Conservation (phyloP, 352 stramenopile species). For the Saprolegnia diclina region DNA sequence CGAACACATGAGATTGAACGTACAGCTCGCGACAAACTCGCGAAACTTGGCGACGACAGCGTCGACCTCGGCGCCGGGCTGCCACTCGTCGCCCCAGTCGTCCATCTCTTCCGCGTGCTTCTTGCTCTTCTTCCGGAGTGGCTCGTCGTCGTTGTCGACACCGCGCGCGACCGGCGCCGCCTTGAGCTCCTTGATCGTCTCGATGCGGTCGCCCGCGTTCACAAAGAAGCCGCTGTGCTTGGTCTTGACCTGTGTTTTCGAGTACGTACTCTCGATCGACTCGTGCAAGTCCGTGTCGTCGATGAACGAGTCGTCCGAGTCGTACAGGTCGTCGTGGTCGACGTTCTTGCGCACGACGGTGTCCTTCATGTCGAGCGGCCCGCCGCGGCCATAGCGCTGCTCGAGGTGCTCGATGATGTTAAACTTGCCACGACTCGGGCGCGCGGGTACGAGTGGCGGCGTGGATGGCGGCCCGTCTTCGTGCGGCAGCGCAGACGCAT, state of each 20-base stretch:
- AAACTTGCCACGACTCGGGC: slow-evolving; percentile 30
- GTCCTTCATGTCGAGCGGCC: slow-evolving; percentile 41
- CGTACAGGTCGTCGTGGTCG: slow-evolving; percentile 82
- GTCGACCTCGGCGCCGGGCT: slow-evolving; percentile 22
- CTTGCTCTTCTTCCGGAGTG: slow-evolving; percentile 25
- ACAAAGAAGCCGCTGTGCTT: slow-evolving; percentile 87
- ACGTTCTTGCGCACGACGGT: slow-evolving; percentile 34
- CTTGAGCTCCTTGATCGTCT: slow-evolving; percentile 51
- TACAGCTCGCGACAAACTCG: slow-evolving; percentile 14
- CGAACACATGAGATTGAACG: neutral
- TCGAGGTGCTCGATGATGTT: slow-evolving; percentile 85
- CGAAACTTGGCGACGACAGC: slow-evolving; percentile 20
- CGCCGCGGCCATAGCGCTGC: slow-evolving; percentile 72
- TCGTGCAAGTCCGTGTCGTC: slow-evolving; percentile 77
- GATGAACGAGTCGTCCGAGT: slow-evolving; percentile 86
- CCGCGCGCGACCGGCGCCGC: slow-evolving; percentile 24
- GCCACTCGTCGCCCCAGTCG: slow-evolving; percentile 36
- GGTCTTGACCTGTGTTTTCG: slow-evolving; percentile 62
- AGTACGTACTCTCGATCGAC: slow-evolving; percentile 77
- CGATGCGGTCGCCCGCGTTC: slow-evolving; percentile 78
- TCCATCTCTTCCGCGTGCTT: slow-evolving; percentile 13
- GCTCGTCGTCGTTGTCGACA: slow-evolving; percentile 16
- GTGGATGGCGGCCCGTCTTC: slow-evolving; percentile 20
- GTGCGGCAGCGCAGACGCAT: neutral
- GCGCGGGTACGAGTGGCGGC: slow-evolving; percentile 36